Base-by-base conservation (phyloP, 2,329 filamentous ascomycete genomes). In the Xylaria sp. region DNA sequence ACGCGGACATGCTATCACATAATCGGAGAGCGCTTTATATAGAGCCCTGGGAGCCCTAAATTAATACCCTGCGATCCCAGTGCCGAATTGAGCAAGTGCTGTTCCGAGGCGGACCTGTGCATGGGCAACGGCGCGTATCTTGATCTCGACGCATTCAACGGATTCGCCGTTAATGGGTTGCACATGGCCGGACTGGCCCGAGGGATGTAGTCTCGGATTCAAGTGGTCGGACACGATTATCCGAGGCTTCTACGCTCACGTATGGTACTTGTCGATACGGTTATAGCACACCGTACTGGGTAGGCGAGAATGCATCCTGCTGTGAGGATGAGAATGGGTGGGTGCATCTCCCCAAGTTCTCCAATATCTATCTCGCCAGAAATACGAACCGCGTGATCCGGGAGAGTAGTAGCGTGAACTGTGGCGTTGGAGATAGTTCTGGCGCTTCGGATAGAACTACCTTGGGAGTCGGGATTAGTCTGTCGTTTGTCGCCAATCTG, bases 241-340 rank as follows among this genome's bases (percentile, higher is more conserved):
- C n/a, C 10, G 6, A 16, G 53, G 32, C 10, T 40, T 42, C n/a
- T 57, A 37, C n/a, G 53, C n/a, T 35, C 35, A 40, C 29, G 53
- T 40, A 5, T 40, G 32, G 53, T 32, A 37, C 25, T 57, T 57
- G 53, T n/a, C 8, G 32, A 9, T 57, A 57, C 16, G 32, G 53
- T 23, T 57, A 40, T 21, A 37, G n/a, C n/a, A 40, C 32, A n/a
- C 53, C 53, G 8, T 57, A 57, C 10, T 57, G 53, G 12, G 21
- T 50, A 23, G 53, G n/a, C 10, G 21, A 23, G 35, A 57, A 57
- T 21, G 32, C 53, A 25, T 40, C 32, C 2, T 57, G 32, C 32
- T 57, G 32, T n/a, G 53, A 57, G 12, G 53, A 57, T n/a, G 32
- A 57, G 32, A 37, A 35, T 42, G 53, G 35, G 10, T 57, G 53